Evolutionary conservation across 352 stramenopile species (phyloP), one percentile per base, ranked within the genome.

Genomic region (Phytophthora capsici): DNA sequence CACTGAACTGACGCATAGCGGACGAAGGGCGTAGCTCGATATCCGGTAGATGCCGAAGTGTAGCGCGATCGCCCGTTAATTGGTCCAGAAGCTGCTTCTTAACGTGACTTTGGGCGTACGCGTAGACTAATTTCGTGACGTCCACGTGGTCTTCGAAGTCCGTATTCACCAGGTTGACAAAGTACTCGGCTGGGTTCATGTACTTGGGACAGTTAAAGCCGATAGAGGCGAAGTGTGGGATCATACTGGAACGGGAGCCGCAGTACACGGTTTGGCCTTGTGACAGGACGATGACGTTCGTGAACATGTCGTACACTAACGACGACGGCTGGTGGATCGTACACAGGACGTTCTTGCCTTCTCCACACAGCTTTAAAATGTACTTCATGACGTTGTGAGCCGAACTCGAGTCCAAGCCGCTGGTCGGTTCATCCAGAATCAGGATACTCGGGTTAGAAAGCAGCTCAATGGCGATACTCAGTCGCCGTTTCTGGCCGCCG

Each of bases 241-340:
- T 65, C 38, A 69, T 60, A n/a, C 61, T 56, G 14, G 40, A 6
- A 6, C 90, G 79, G n/a, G 64, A 43, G 28, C 89, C 87, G 52
- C 89, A 84, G 74, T 93, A 96, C 32, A 96, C 80, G 1, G 91
- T 83, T 44, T 82, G 63, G 4, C 91, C 89, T 25, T 72, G 75
- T 16, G 84, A 65, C 23, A 91, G 67, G 20, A 93, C 68, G 49
- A 88, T 52, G 26, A 86, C 60, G 49, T 79, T 90, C 23, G 63
- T 75, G 57, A 90, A 91, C 64, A 84, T 81, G 36, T 82, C 66
- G 65, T 85, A 85, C 14, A 93, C 73, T 2, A 73, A 19, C 5
- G 82, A 87, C 26, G 73, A 86, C 0, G 82, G 82, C 75, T 93
- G 84, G 63, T 93, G 84, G 57, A 93, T 89, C 34, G 82, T 93